Conservation (phyloP, 2,329 filamentous ascomycete species). For the Arthrobotrys iridis region DNA sequence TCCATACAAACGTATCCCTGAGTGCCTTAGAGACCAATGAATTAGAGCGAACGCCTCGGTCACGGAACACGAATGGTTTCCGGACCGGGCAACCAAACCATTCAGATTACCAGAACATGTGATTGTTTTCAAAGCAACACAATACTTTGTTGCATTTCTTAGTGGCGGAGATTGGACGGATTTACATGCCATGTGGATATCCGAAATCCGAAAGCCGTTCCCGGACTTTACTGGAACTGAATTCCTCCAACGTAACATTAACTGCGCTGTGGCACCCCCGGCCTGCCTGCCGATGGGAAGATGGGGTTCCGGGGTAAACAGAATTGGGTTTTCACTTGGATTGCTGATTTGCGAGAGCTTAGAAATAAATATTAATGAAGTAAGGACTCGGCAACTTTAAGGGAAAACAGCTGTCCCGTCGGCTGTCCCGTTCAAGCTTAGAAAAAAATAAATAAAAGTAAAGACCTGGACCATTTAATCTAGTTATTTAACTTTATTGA, state of each 20-base stretch:
- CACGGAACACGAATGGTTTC: no score
- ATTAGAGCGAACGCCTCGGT: no score
- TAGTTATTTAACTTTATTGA: background rate
- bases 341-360: conserved; percentile 13
- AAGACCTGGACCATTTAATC: background rate
- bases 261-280: background rate
- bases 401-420: background rate
- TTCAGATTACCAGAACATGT: no score
- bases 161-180: conserved; percentile 38
- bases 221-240: conserved; percentile 26
- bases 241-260: conserved; percentile 5
- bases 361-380: conserved; percentile 21
- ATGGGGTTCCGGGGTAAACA: background rate
- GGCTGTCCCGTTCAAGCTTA: conserved; percentile 2
- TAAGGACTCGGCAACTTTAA: background rate
- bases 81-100: no score
- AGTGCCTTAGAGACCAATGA: no score
- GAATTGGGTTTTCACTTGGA: conserved; percentile 1
- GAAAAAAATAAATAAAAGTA: background rate
- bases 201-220: conserved; percentile 33
- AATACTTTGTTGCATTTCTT: conserved; percentile 16
- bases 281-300: background rate
- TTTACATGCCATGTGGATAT: conserved; percentile 24
- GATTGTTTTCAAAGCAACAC: conserved; percentile 4
- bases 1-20: no score